Evolutionary conservation across 2,329 filamentous ascomycete species (phyloP).

Genomic region (Endocalyx cinctus): DNA sequence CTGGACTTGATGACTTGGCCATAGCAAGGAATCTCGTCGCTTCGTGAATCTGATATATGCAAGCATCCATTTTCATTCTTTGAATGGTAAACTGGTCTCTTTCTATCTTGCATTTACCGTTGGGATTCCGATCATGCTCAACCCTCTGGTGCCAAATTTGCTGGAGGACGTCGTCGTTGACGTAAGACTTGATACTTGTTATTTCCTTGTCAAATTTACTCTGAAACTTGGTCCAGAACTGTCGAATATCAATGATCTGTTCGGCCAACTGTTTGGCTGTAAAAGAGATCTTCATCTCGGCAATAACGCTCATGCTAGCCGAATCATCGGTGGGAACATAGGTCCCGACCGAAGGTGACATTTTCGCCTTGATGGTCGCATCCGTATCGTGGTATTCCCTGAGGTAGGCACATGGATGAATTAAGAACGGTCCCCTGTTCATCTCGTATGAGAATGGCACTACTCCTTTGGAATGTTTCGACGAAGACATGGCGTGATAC

Average conservation of each 20-base stretch:
- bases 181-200: conserved; percentile 17
- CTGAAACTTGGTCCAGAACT: conserved; percentile 17
- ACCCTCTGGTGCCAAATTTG: conserved; percentile 24
- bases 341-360: not conserved
- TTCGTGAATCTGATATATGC: conserved; percentile 18
- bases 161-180: conserved; percentile 13
- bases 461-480: no score
- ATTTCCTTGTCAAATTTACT: conserved; percentile 20
- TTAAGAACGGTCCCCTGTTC: conserved; percentile 7
- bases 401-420: conserved; percentile 11
- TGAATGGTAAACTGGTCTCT: conserved; percentile 17
- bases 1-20: conserved; percentile 5
- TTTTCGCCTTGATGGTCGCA: not conserved
- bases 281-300: conserved; percentile 20
- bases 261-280: conserved; percentile 20
- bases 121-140: conserved; percentile 11
- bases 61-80: conserved; percentile 19
- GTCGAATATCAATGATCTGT: conserved; percentile 19
- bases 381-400: not conserved
- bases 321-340: not conserved
- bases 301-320: conserved; percentile 7
- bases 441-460: no score
- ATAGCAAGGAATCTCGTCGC: conserved; percentile 11
- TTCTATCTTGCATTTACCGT: conserved; percentile 10
- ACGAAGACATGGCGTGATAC: no score